A percentile compares a stretch with the other conserved stretches of the same genome.
phyloP scores from a whole-genome alignment of 2,329 filamentous ascomycete species.

The Monosporascus sp. region DNA sequence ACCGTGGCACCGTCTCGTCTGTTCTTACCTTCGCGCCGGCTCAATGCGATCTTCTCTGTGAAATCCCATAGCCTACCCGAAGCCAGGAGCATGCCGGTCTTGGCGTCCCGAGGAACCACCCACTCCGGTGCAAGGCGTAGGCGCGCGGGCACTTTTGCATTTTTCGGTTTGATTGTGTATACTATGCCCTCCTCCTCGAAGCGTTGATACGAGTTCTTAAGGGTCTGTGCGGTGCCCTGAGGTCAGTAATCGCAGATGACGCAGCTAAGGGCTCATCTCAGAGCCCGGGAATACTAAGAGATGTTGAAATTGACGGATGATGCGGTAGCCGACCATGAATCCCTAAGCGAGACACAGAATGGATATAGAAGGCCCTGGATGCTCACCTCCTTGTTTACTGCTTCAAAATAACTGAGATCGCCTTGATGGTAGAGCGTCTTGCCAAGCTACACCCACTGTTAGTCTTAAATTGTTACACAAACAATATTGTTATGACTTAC shows the following conservation, averaged over 20 bases:
- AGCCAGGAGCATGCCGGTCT: constrained; percentile 56
- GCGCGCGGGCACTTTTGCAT: constrained; percentile 53
- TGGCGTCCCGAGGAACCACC: constrained; percentile 61
- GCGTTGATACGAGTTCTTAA: constrained; percentile 85
- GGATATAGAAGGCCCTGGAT: not conserved
- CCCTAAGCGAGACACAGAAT: too few species aligned
- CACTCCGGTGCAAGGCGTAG: constrained; percentile 70
- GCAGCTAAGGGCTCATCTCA: too few species aligned
- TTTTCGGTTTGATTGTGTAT: constrained; percentile 63
- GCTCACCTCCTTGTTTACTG: constrained; percentile 79
- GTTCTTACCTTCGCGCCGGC: constrained; percentile 89
- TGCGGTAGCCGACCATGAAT: too few species aligned
- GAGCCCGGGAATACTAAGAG: too few species aligned
- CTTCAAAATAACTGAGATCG: constrained; percentile 94
- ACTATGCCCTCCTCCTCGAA: constrained; percentile 91
- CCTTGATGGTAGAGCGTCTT: constrained; percentile 98
- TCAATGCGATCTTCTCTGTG: constrained; percentile 78
- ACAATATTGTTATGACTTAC: constrained; percentile 39
- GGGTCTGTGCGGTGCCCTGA: constrained; percentile 39
- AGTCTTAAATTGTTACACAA: constrained; percentile 4
- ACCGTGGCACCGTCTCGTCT: constrained; percentile 89
- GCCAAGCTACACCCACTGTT: constrained; percentile 55
- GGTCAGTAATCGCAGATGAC: not conserved
- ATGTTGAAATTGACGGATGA: too few species aligned
- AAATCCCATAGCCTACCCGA: constrained; percentile 85